Evolutionary conservation across 2,329 filamentous ascomycete genomes (phyloP), one percentile per base, ranked within the genome.

Genomic region (Raffaelea albimanens): DNA sequence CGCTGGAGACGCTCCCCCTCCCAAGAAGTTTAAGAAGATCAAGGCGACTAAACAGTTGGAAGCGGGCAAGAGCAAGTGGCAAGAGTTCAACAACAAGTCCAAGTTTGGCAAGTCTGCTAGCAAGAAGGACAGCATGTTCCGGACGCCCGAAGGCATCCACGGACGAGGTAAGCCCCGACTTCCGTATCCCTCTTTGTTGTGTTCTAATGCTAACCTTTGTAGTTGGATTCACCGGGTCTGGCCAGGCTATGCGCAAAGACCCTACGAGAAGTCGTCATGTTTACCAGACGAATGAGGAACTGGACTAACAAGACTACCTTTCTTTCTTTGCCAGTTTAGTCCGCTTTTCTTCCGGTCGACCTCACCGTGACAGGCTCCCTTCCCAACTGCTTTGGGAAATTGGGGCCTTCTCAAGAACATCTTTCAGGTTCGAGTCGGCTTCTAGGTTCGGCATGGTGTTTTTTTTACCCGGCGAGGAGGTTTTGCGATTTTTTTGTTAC

Each of bases 211-310:
- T 67, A 58, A 69, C 25, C 4, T 5, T 19, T 43, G 7, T 55
- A 96, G 93, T 98, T 60, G 93, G 93, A 31, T 96, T 98, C 61
- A 95, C 88, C 9, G 93, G 93, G 52, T 96, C 90, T 47, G 93
- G 93, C 50, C 88, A 95, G 67, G 77, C 85, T 55, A 97, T 97
- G 93, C 86, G 89, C 57, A 96, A 95, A 66, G 93, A 96, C 62
- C 80, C 81, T 43, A 81, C 83, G 52, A 78, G 90, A 60, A 84
- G 78, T 62, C 83, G 88, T 58, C 88, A 95, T 61, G 83, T 93
- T 55, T 94, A 95, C 65, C 81, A 91, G 64, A 75, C 82, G 57
- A 82, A 77, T 59, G 83, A 85, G 47, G 85, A 89, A 50, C 71
- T 86, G 59, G 84, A 86, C 68, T 82, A 73, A 78, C 49, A 18